Base-by-base conservation (phyloP, 768 basidiomycete genomes). In the Chalciporus piperatus region DNA sequence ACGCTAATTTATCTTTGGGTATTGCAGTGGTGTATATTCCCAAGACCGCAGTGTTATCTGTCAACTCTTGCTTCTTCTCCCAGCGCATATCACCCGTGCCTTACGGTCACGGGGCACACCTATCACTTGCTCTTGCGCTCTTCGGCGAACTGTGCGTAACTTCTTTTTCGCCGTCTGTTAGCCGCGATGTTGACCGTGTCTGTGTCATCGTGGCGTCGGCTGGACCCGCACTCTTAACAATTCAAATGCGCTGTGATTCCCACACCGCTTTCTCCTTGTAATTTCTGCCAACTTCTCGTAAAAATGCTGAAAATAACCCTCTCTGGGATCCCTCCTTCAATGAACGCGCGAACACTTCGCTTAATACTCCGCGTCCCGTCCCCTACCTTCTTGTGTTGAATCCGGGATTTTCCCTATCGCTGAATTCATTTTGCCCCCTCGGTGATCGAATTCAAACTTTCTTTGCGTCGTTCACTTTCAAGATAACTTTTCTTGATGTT, bases 11-110 rank as follows among this genome's bases (percentile, higher is more conserved):
- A 41, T 57, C 47, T 44, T 45, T 44, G 30, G 38, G 12, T 17
- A 19, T 51, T 30, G 17, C 49, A 89, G 87, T 89, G 45, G 84
- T 81, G 8, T 74, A 73, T 32, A 87, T 89, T 59, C 82, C 85
- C 32, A 86, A 82, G 67, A 54, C 70, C 48, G 73, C 78, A 41
- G 76, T 89, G 17, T 72, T 90, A 17, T 89, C 87, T 28, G 77
- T 75, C 41, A 75, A 74, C 57, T 78, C 79, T 1, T 84, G 80
- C 65, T 72, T 75, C 38, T 62, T 83, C 41, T 72, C 76, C 30
- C 64, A 64, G 20, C 54, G 63, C 41, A 77, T 87, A 30, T 60
- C 76, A 0, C 56, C 71, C 13, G 69, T 68, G 23, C 77, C 78
- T 10, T 79, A 77, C 60, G 87, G 86, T 2, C 73, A 77, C 30